Conservation (phyloP, 1,284 basidiomycete genomes). For the Grifola frondosa region DNA sequence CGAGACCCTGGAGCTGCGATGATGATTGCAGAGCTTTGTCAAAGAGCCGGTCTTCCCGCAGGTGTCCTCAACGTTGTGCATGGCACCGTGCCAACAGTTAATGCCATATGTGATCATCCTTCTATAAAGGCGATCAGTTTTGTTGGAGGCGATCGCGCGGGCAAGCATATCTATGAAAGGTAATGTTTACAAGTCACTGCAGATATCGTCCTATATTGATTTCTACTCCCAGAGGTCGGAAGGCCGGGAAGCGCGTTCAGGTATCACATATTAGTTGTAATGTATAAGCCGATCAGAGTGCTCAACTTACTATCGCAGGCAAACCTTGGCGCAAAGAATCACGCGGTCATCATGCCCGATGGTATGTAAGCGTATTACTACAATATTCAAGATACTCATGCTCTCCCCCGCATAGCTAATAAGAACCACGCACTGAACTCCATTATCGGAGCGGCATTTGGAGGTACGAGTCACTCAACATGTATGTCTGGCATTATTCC, state of each 20-base stretch:
- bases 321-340: slow-evolving; percentile 98
- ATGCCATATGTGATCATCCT: slow-evolving; percentile 92
- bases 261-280: slow-evolving; percentile 29
- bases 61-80: slow-evolving; percentile 91
- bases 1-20: slow-evolving; percentile 95
- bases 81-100: slow-evolving; percentile 87
- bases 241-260: slow-evolving; percentile 91
- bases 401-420: slow-evolving; percentile 69
- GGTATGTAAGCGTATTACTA: slow-evolving; percentile 44
- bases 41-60: slow-evolving; percentile 77
- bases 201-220: background rate
- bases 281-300: background rate
- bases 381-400: background rate
- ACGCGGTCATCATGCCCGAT: slow-evolving; percentile 94
- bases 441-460: slow-evolving; percentile 93
- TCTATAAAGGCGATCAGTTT: slow-evolving; percentile 94
- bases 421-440: slow-evolving; percentile 93
- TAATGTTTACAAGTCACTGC: slow-evolving; percentile 28
- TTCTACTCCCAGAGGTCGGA: slow-evolving; percentile 57
- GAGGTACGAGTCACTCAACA: slow-evolving; percentile 54
- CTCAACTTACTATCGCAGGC: slow-evolving; percentile 7
- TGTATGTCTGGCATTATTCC: slow-evolving; percentile 35
- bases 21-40: slow-evolving; percentile 95
- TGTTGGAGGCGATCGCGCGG: slow-evolving; percentile 94
- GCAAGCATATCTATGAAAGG: slow-evolving; percentile 92